A percentile compares a stretch with the other conserved stretches of the same genome.
These are phyloP conservation scores for Pelagophyceae sp. DNA, from an alignment of 352 stramenopile genomes.

Conservation along the genomic window DNA sequence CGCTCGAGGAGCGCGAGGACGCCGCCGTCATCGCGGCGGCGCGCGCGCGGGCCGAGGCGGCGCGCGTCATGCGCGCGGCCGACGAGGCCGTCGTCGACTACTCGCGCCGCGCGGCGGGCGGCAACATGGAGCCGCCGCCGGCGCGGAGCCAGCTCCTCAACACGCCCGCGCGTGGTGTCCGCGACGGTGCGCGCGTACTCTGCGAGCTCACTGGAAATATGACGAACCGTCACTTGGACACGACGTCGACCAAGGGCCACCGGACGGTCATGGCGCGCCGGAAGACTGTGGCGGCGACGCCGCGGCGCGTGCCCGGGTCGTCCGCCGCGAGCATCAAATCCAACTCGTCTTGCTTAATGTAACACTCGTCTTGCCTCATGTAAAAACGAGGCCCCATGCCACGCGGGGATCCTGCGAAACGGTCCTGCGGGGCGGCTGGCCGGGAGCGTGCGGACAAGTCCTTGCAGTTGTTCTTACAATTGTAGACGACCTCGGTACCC, in stretches of 20 bases:
- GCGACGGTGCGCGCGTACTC: background rate
- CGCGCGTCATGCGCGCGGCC: slow-evolving; percentile 1
- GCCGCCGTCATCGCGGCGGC: background rate
- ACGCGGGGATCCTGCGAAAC: no score
- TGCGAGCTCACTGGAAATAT: background rate
- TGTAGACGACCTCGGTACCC: no score
- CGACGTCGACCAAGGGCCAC: background rate
- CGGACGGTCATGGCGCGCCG: background rate
- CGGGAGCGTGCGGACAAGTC: no score
- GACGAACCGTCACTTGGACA: background rate
- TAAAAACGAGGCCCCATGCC: no score
- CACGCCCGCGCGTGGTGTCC: background rate
- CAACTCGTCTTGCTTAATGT: background rate
- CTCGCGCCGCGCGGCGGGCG: background rate
- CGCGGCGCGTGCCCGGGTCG: background rate
- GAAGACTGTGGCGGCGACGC: background rate
- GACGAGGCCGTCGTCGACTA: background rate
- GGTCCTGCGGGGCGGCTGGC: no score
- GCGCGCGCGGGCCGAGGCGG: background rate
- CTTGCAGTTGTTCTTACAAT: no score
- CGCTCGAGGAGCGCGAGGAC: background rate
- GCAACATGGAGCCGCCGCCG: background rate
- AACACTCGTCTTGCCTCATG: background rate
- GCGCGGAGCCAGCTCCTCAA: background rate
- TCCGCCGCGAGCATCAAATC: background rate